Evolutionary conservation across 202 grass and related monocot genomes (phyloP).

Genomic region (Cymbopogon flexuosus): DNA sequence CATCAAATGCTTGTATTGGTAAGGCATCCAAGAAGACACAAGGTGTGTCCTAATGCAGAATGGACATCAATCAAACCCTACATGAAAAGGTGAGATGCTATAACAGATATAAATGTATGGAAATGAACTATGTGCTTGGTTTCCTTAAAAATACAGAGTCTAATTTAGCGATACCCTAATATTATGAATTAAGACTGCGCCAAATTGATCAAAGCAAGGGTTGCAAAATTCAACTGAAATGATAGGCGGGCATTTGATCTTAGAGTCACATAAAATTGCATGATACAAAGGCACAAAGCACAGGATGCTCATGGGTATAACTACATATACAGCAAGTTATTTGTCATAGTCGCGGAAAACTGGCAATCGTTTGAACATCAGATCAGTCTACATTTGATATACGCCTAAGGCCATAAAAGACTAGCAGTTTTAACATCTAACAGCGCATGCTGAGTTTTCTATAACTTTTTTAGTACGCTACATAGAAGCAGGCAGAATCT

Average conservation of each 20-base stretch:
- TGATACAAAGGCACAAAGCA: background rate
- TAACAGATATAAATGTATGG: background rate
- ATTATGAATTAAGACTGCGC: background rate
- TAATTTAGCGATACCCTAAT: background rate
- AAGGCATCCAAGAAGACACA: conserved; percentile 11
- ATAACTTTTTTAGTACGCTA: background rate
- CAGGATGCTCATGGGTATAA: background rate
- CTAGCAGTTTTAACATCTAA: background rate
- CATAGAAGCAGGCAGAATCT: background rate
- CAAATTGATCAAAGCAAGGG: background rate
- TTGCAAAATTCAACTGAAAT: background rate
- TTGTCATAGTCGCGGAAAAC: background rate
- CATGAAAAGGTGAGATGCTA: background rate
- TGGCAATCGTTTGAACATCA: background rate
- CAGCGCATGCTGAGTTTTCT: background rate
- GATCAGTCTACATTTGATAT: background rate
- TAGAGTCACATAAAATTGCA: background rate
- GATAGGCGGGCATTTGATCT: background rate
- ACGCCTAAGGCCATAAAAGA: background rate
- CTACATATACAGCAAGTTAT: background rate
- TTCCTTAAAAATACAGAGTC: background rate
- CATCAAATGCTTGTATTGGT: conserved; percentile 14
- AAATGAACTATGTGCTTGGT: background rate
- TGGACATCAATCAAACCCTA: background rate
- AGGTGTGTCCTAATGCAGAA: background rate